Evolutionary conservation across 768 basidiomycete species (phyloP).

Genomic region (Pisolithus tinctorius): DNA sequence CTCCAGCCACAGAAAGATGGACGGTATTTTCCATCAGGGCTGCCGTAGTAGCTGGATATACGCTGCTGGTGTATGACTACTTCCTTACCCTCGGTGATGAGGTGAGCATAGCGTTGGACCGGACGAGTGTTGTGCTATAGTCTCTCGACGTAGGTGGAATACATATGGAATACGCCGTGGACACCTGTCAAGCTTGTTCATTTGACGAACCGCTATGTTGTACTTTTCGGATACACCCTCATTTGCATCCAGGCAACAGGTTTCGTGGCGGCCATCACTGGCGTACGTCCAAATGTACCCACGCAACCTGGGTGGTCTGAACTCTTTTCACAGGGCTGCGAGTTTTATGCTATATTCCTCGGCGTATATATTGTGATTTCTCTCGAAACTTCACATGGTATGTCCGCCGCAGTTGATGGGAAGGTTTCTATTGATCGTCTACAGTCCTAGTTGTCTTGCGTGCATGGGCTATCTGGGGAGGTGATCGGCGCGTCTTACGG

Average conservation of each 20-base stretch:
- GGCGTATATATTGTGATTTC: background rate
- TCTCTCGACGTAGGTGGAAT: background rate
- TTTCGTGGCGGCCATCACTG: background rate
- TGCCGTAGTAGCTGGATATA: background rate
- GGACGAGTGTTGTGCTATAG: background rate
- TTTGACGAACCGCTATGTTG: slow-evolving; percentile 4
- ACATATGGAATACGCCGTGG: slow-evolving; percentile 9
- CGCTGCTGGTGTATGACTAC: slow-evolving; percentile 3
- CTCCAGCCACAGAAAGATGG: background rate
- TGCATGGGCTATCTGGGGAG: slow-evolving; percentile 9
- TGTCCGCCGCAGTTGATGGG: background rate
- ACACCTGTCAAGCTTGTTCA: slow-evolving; percentile 3
- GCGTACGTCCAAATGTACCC: background rate
- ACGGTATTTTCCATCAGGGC: background rate
- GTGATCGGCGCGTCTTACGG: background rate
- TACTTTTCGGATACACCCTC: slow-evolving; percentile 1
- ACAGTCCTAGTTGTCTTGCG: slow-evolving; percentile 6
- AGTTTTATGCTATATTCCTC: background rate
- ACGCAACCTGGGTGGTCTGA: background rate
- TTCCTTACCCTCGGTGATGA: slow-evolving; percentile 4
- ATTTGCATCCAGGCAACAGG: background rate
- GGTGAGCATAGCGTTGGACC: background rate
- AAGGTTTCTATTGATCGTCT: background rate
- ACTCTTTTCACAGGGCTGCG: background rate
- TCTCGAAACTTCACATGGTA: background rate